A percentile compares a stretch with the other conserved stretches of the same genome.
These are phyloP conservation scores for Oenanthe javanica DNA, from an alignment of 140 eudicot species.

Conservation along the genomic window DNA sequence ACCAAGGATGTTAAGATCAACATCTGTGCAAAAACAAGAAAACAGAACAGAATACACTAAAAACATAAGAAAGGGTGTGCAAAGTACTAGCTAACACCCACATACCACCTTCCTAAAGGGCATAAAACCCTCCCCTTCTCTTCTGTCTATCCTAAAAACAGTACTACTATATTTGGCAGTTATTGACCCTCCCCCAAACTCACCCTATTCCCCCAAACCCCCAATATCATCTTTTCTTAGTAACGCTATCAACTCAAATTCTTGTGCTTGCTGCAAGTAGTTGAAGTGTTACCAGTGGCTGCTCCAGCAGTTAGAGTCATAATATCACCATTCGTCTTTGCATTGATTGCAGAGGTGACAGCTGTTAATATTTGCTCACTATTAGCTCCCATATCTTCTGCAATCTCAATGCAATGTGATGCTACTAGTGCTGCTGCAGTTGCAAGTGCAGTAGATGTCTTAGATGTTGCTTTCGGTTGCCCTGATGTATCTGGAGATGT, in stretches of 20 bases:
- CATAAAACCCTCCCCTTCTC: no score
- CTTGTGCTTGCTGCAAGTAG: neutral
- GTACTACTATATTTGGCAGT: no score
- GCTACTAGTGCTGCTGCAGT: constrained; percentile 81
- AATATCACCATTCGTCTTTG: constrained; percentile 81
- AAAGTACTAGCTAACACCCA: no score
- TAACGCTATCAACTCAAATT: neutral
- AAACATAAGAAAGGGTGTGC: no score
- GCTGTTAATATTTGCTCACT: constrained; percentile 70
- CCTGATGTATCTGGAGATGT: constrained; percentile 23
- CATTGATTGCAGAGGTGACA: constrained; percentile 67
- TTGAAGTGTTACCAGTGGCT: constrained; percentile 57
- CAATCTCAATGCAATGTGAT: constrained; percentile 85
- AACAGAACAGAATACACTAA: no score
- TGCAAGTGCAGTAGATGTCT: constrained; percentile 59
- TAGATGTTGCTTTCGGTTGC: constrained; percentile 26
- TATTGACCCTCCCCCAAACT: neutral
- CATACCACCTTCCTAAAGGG: no score
- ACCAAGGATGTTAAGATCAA: neutral
- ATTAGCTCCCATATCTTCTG: constrained; percentile 89
- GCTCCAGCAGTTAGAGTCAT: constrained; percentile 97
- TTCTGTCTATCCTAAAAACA: neutral
- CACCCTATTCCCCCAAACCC: neutral
- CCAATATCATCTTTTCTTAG: neutral
- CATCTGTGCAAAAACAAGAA: no score